Evolutionary conservation across 83 land plant genomes (phyloP), one percentile per base, ranked within the genome.

Genomic region (Larix sibirica): DNA sequence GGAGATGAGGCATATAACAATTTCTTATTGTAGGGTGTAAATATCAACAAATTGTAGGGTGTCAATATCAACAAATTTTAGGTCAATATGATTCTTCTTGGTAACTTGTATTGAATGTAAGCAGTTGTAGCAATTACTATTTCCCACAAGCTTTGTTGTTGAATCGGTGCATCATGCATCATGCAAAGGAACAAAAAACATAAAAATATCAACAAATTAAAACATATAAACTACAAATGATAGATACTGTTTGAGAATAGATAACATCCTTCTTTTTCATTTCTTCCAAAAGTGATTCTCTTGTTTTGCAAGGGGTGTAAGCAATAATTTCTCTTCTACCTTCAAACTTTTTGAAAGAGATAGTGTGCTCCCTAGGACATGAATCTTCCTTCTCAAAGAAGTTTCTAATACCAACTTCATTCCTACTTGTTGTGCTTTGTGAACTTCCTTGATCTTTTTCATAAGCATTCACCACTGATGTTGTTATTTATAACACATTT

Each of bases 401-500:
- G 36, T 33, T 33, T 33, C 36, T 33, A 33, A 33, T 33, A 60
- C 81, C 84, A 44, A 76, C 8, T 58, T 62, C 60, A 33, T 40
- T 68, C 59, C 62, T 73, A 74, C 36, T 9, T 61, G 58, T 36
- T 60, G 42, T 31, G 54, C 77, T 38, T 78, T 71, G 26, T 63
- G 61, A 66, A 58, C 62, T 80, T 50, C 36, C 40, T 24, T 66
- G 63, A 33, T 76, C 79, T 71, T 62, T 80, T 40, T 79, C 26
- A 42, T 88, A 81, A 8, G 93, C 28, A 28, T 28, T 28, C 28
- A 28, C 28, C 28, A 28, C 28, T 28, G 28, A 28, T 28, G 28
- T 28, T 28, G 28, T 28, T 56, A 95, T 82, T 76, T 97, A 97
- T 62, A 97, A 81, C 9, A 92, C 89, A 83, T 95, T 97, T 76